Conservation (phyloP, 192 early-diverging fungal species). For the Gaertneriomyces semiglobifer region DNA sequence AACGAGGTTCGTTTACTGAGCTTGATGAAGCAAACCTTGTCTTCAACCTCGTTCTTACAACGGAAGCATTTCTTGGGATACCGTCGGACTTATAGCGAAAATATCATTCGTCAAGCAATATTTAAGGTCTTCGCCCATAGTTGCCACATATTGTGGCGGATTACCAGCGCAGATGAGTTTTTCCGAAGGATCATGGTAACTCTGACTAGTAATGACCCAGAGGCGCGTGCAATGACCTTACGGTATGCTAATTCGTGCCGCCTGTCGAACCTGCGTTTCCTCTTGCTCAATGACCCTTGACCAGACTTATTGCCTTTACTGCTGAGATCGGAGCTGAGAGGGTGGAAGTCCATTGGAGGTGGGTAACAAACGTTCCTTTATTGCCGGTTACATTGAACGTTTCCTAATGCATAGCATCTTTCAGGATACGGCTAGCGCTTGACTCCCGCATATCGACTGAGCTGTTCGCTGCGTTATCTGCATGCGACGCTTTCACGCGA, state of each 20-base stretch:
- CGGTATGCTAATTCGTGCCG: neutral
- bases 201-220: slow-evolving; percentile 30
- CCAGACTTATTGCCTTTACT: no score
- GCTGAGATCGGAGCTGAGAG: no score
- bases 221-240: slow-evolving; percentile 21
- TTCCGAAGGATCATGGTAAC: slow-evolving; percentile 15
- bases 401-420: no score
- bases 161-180: slow-evolving; percentile 15
- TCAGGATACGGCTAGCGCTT: no score
- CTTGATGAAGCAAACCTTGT: neutral
- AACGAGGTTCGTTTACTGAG: slow-evolving; percentile 14
- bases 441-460: no score
- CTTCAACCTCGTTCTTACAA: neutral
- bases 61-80: neutral
- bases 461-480: no score
- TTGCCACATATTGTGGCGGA: neutral
- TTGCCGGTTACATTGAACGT: no score
- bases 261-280: no score
- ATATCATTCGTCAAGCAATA: slow-evolving; percentile 22
- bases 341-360: no score
- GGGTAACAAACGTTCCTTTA: no score
- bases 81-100: slow-evolving; percentile 10
- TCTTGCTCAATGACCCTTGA: no score
- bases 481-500: no score
- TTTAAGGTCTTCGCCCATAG: slow-evolving; percentile 27